Base-by-base conservation (phyloP, 1,139 yeast genomes). In the Arxiozyma slooffiae region DNA sequence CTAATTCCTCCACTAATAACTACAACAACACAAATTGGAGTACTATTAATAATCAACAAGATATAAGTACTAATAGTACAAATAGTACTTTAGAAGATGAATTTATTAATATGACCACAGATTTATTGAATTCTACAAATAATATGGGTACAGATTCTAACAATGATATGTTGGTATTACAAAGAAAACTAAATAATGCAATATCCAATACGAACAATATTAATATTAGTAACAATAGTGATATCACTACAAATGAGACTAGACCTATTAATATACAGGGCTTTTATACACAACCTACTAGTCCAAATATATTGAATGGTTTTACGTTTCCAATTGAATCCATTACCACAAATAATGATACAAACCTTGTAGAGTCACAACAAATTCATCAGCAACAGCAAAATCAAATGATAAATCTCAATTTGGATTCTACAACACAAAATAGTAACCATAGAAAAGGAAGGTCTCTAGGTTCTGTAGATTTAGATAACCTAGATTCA, bases 231-330 rank as follows among this genome's bases (percentile, higher is more conserved):
- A 14, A 2, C 7, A 9, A 14, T 11, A 30, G n/a, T 30, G 23
- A 18, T 22, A 40, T 7, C 14, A 42, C 16, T 20, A 3, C 17
- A 16, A 20, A 17, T 42, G 38, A 21, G 16, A 16, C 38, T 11
- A 30, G 38, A 11, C 7, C 17, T 18, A 17, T 18, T 6, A 42
- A 42, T 38, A 23, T 24, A 47, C 45, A 58, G 49, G 64, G 64
- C 7, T 61, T 60, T 52, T 61, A 62, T 46, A 61, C 66, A 16
- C 63, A 61, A 46, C 67, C 67, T 9, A 61, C 64, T 2, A 60
- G 64, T 49, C 66, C 67, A 9, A 62, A 62, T 22, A 9, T 45
- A 41, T 16, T 41, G 42, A 20, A 34, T 20, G 48, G 49, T 11
- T 48, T 48, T 24, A 46, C 49, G 4, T 52, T 52, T 22, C 38